Percentiles rank a stretch among this genome's conserved stretches.
Conservation (phyloP, 2,329 filamentous ascomycete genomes). For the Chaetoscypha palmicola region DNA sequence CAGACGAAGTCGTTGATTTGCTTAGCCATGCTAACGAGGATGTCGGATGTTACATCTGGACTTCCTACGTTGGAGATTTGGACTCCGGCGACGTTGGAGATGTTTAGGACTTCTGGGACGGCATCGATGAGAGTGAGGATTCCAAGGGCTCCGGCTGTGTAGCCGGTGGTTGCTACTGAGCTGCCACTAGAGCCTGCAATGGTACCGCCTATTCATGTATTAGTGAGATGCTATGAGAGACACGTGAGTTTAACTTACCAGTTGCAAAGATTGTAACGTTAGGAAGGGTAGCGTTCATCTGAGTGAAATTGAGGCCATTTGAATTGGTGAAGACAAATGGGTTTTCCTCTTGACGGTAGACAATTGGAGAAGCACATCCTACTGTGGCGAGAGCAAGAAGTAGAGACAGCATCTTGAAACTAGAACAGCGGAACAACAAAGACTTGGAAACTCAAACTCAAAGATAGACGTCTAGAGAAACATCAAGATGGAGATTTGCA, state of each 20-base stretch:
- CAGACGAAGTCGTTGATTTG: conserved; percentile 39
- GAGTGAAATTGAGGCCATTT: conserved; percentile 25
- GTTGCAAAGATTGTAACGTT: conserved; percentile 25
- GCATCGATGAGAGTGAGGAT: conserved; percentile 42
- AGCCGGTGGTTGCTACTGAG: conserved; percentile 47
- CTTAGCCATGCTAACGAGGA: conserved; percentile 42
- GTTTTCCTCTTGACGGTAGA: conserved; percentile 12
- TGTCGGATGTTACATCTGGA: conserved; percentile 40
- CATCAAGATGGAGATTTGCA: too few relatives aligned
- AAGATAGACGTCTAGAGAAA: background rate
- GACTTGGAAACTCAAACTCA: conserved; percentile 26
- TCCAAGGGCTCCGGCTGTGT: conserved; percentile 36
- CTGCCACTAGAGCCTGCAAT: conserved; percentile 47
- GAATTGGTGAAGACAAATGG: conserved; percentile 22
- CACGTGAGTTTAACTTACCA: conserved; percentile 8
- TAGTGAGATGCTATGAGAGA: conserved; percentile 16
- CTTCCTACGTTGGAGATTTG: conserved; percentile 46
- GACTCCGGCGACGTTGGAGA: conserved; percentile 47
- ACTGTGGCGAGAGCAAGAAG: conserved; percentile 9
- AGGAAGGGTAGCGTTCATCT: conserved; percentile 20
- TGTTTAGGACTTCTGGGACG: conserved; percentile 46
- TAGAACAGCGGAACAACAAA: background rate
- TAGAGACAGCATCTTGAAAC: conserved; percentile 5
- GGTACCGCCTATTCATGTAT: conserved; percentile 45
- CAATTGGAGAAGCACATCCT: conserved; percentile 17